phyloP scores from a whole-genome alignment of 768 basidiomycete species.

The Epithele typhae region DNA sequence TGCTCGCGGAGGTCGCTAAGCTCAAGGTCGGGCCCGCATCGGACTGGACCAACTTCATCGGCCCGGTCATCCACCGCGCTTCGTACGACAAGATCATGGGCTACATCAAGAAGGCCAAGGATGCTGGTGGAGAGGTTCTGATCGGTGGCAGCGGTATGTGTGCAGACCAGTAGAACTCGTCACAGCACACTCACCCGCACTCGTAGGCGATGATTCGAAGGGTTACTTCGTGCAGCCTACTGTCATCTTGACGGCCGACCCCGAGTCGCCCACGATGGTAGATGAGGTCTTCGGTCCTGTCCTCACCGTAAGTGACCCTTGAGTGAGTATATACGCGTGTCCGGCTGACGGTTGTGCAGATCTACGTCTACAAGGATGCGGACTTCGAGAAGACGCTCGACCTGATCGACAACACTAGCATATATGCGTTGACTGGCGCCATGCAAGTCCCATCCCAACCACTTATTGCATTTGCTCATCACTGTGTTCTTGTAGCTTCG shows the following conservation, averaged over 20 bases:
- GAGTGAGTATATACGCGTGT: neutral
- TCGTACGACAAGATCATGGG: slow-evolving; percentile 84
- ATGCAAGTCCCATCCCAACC: slow-evolving; percentile 51
- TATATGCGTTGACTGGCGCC: slow-evolving; percentile 92
- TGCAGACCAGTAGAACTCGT: neutral
- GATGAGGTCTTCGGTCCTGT: slow-evolving; percentile 99
- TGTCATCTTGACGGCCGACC: slow-evolving; percentile 88
- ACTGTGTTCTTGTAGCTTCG: slow-evolving; percentile 52
- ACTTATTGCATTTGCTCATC: too few species aligned
- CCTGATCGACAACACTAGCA: slow-evolving; percentile 79
- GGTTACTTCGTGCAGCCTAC: slow-evolving; percentile 96
- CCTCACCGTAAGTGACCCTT: slow-evolving; percentile 56
- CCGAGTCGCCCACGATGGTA: slow-evolving; percentile 81
- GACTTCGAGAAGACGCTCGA: slow-evolving; percentile 85
- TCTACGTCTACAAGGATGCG: slow-evolving; percentile 84
- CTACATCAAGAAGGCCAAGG: slow-evolving; percentile 85
- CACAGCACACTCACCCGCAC: neutral
- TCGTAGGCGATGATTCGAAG: slow-evolving; percentile 75
- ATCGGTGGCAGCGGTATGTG: slow-evolving; percentile 73
- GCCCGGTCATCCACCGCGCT: slow-evolving; percentile 90
- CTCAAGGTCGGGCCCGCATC: slow-evolving; percentile 79
- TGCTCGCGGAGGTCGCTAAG: slow-evolving; percentile 71
- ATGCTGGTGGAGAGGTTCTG: slow-evolving; percentile 84
- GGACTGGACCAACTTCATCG: slow-evolving; percentile 86
- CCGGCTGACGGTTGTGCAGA: slow-evolving; percentile 35